Percentiles rank a stretch among this genome's conserved stretches.
Conservation (phyloP, 176 grass and related monocot genomes). For the Echinochloa phyllopogon region DNA sequence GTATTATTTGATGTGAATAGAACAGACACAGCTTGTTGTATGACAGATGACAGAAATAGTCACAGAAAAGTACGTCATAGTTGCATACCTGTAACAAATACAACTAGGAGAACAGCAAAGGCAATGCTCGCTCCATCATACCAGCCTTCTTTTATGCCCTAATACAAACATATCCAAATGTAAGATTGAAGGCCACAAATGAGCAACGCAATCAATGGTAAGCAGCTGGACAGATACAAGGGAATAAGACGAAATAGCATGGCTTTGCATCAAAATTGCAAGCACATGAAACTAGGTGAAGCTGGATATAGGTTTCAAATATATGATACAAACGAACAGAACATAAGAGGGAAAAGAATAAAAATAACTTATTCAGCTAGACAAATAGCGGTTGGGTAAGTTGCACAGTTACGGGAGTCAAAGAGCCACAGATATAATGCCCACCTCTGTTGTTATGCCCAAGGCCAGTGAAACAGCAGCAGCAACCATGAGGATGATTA, state of each 20-base stretch:
- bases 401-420: not conserved
- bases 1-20: not conserved
- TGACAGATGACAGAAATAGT: constrained; percentile 32
- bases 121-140: constrained; percentile 96
- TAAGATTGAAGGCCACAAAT: not conserved
- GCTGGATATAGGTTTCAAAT: not conserved
- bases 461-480: constrained; percentile 86
- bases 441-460: constrained; percentile 95
- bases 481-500: constrained; percentile 95
- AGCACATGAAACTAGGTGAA: not conserved
- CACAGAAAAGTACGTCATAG: not conserved
- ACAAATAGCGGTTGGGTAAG: not conserved
- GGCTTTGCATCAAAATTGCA: not conserved
- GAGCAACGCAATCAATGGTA: not conserved
- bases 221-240: constrained; percentile 6
- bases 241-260: not conserved
- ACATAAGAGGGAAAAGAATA: not conserved
- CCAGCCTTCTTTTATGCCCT: constrained; percentile 99
- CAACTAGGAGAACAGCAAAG: constrained; percentile 90
- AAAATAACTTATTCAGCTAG: constrained; percentile 5
- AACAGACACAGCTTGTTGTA: not conserved
- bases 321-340: not conserved
- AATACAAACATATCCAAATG: constrained; percentile 1
- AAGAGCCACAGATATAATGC: constrained; percentile 16
- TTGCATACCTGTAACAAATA: constrained; percentile 82